Evolutionary conservation across 176 grass and related monocot genomes (phyloP).

Genomic region (Aegilops bicornis): DNA sequence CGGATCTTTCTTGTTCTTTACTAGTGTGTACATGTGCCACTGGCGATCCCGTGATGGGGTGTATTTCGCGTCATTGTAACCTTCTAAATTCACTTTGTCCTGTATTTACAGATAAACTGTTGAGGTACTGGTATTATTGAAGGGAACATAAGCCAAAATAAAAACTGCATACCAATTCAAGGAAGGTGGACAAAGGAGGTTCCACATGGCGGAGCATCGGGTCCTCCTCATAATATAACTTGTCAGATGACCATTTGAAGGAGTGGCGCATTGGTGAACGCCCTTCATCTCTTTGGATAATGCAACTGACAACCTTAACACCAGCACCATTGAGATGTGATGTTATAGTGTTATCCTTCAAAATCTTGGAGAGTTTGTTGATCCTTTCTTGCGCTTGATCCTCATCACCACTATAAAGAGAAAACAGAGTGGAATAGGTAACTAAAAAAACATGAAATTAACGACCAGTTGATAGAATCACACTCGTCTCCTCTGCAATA

Average conservation of each 20-base stretch:
- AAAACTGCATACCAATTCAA: slow-evolving; percentile 76
- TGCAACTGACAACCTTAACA: slow-evolving; percentile 82
- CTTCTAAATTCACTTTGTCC: slow-evolving; percentile 89
- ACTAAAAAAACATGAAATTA: slow-evolving; percentile 28
- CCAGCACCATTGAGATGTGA: slow-evolving; percentile 72
- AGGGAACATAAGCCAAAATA: slow-evolving; percentile 6
- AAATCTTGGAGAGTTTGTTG: slow-evolving; percentile 90
- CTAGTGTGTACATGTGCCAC: slow-evolving; percentile 94
- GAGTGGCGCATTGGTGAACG: slow-evolving; percentile 95
- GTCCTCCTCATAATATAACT: slow-evolving; percentile 89
- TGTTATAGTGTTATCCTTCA: slow-evolving; percentile 79
- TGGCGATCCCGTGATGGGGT: slow-evolving; percentile 93
- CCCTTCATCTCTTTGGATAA: slow-evolving; percentile 99
- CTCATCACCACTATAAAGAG: slow-evolving; percentile 86
- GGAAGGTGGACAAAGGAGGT: slow-evolving; percentile 90
- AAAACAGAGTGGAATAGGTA: slow-evolving; percentile 19
- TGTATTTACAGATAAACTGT: slow-evolving; percentile 38
- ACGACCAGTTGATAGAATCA: slow-evolving; percentile 1
- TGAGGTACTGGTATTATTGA: slow-evolving; percentile 10
- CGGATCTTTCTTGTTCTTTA: slow-evolving; percentile 58
- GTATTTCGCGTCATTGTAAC: slow-evolving; percentile 84
- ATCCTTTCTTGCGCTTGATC: slow-evolving; percentile 99
- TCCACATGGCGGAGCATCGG: slow-evolving; percentile 95
- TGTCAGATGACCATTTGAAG: slow-evolving; percentile 85
- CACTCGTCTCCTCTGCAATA: slow-evolving; percentile 7